These are phyloP conservation scores for Penicillium paradoxum DNA, from an alignment of 495 filamentous ascomycete genomes.

Conservation along the genomic window DNA sequence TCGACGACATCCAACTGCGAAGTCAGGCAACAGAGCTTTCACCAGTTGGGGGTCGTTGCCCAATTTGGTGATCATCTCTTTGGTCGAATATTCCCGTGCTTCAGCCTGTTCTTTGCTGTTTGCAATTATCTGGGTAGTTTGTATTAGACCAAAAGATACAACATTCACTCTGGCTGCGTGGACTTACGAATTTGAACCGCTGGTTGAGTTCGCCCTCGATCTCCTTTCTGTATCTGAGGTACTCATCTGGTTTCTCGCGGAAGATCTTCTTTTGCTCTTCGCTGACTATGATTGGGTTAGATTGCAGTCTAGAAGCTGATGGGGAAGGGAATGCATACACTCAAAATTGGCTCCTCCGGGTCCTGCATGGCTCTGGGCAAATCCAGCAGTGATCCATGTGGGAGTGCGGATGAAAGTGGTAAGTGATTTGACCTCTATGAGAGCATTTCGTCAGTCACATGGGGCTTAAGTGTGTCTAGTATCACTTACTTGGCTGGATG, in stretches of 20 bases:
- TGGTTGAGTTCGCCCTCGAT: constrained; percentile 23
- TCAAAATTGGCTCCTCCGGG: background rate
- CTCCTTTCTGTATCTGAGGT: background rate
- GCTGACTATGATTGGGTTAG: background rate
- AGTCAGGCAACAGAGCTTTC: constrained; percentile 9
- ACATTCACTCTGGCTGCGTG: no score
- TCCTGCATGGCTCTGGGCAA: background rate
- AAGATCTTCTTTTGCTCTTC: background rate
- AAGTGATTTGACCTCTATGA: background rate
- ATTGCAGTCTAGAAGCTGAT: no score
- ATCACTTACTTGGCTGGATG: background rate
- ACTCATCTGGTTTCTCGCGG: background rate
- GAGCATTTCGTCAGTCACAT: no score
- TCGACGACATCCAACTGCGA: constrained; percentile 12
- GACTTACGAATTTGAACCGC: background rate
- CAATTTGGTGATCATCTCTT: background rate
- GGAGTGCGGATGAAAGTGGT: background rate
- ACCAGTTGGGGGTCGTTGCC: background rate
- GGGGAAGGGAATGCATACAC: background rate
- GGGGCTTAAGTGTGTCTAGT: no score
- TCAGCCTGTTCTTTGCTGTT: no score
- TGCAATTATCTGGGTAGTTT: no score
- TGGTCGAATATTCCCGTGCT: background rate
- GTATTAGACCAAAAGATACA: no score
- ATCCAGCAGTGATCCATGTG: background rate